Conservation (phyloP, 2,329 filamentous ascomycete genomes). For the Stylonectria norvegica region DNA sequence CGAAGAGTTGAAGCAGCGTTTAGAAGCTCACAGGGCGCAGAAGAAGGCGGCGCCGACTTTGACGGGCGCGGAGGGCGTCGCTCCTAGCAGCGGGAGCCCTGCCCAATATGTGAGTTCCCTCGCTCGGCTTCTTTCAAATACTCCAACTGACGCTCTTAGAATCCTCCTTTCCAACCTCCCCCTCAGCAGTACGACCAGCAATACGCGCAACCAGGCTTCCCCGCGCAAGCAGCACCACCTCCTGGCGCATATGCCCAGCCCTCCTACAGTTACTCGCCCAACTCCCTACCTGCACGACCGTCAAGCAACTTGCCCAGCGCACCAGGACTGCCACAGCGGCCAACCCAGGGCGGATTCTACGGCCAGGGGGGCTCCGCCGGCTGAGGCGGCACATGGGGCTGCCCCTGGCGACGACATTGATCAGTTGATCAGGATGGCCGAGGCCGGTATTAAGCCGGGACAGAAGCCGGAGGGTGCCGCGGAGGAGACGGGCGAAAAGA, state of each 20-base stretch:
- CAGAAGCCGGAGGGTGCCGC: constrained; percentile 40
- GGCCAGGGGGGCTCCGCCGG: constrained; percentile 22
- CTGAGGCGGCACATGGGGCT: constrained; percentile 18
- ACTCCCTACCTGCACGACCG: constrained; percentile 45
- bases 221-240: constrained; percentile 19
- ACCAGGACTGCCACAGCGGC: constrained; percentile 44
- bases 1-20: constrained; percentile 74
- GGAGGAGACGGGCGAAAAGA: constrained; percentile 62
- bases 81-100: constrained; percentile 43
- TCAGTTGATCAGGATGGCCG: constrained; percentile 61
- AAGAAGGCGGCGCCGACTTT: constrained; percentile 54
- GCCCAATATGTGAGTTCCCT: constrained; percentile 55
- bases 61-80: constrained; percentile 40
- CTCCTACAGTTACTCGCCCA: constrained; percentile 36
- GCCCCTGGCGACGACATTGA: constrained; percentile 59
- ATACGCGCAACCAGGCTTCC: constrained; percentile 19
- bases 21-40: constrained; percentile 73
- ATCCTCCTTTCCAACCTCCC: constrained; percentile 37
- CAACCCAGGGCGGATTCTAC: constrained; percentile 37
- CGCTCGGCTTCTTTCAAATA: too few species aligned
- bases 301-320: constrained; percentile 37
- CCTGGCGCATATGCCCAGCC: constrained; percentile 13
- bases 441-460: constrained; percentile 54
- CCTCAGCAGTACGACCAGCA: constrained; percentile 20
- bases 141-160: constrained; percentile 28